Percentiles rank a stretch among this genome's conserved stretches.
Conservation (phyloP, 306 rosid genomes). For the Fragaria iinumae region DNA sequence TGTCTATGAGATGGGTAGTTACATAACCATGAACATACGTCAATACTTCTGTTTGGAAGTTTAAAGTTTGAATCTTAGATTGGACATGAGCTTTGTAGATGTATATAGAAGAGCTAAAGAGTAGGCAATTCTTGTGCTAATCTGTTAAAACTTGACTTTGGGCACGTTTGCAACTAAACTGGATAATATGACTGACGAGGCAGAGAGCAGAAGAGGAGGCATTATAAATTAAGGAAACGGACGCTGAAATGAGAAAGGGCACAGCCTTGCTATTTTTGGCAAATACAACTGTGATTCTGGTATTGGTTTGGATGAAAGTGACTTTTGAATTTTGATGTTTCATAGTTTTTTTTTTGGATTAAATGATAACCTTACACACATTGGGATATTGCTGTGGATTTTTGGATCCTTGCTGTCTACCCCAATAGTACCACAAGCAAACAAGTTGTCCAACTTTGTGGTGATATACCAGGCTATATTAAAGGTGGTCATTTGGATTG, state of each 20-base stretch:
- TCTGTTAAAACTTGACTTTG: not conserved
- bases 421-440: no score
- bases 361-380: no score
- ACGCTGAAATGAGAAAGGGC: not conserved
- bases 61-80: not conserved
- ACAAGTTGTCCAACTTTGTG: no score
- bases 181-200: not conserved
- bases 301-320: not conserved
- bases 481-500: no score
- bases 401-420: no score
- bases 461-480: no score
- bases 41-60: not conserved
- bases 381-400: no score
- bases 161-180: not conserved
- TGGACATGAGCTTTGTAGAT: not conserved
- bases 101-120: not conserved
- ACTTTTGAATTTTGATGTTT: no score
- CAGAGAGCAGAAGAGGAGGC: not conserved
- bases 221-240: not conserved
- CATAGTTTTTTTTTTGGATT: not conserved
- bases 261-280: not conserved
- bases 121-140: not conserved
- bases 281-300: no score
- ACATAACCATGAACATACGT: not conserved
- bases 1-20: constrained; percentile 3